A percentile compares a stretch with the other conserved stretches of the same genome.
These are phyloP conservation scores for Penicillium cataractarum DNA, from an alignment of 495 filamentous ascomycete species.

Conservation along the genomic window DNA sequence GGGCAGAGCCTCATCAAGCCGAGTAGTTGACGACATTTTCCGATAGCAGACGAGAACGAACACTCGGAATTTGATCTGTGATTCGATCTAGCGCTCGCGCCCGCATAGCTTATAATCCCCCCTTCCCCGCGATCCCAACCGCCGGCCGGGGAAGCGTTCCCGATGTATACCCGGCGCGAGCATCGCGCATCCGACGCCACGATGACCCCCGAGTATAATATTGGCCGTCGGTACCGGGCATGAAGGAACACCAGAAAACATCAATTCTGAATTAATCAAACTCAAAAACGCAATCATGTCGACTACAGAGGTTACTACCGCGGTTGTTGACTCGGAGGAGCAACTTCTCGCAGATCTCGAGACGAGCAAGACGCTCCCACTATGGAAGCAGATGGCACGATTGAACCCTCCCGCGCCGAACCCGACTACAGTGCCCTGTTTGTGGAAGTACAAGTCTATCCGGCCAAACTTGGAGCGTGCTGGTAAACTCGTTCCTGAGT, in stretches of 20 bases:
- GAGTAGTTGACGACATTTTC: background rate
- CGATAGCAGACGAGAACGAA: background rate
- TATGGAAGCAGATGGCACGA: conserved; percentile 50
- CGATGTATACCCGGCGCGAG: conserved; percentile 11
- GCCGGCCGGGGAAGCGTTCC: background rate
- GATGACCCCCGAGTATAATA: background rate
- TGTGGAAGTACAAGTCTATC: conserved; percentile 48
- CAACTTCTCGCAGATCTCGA: conserved; percentile 28
- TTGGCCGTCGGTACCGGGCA: background rate
- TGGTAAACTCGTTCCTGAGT: conserved; percentile 43
- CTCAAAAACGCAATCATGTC: background rate
- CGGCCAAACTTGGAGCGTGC: conserved; percentile 44
- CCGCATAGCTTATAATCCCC: conserved; percentile 2
- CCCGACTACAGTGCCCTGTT: conserved; percentile 38
- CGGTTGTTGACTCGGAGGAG: conserved; percentile 33
- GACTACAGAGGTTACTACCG: background rate
- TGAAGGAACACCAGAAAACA: background rate
- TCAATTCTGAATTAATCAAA: background rate
- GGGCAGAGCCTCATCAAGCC: background rate
- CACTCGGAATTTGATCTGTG: background rate
- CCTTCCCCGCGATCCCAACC: conserved; percentile 1
- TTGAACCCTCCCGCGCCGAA: conserved; percentile 49
- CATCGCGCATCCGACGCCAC: background rate
- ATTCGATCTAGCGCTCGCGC: background rate
- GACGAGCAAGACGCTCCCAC: conserved; percentile 33